Percentiles rank a stretch among this genome's conserved stretches.
These are phyloP conservation scores for Colletotrichum gigasporum DNA, from an alignment of 2,329 filamentous ascomycete species.

Conservation along the genomic window DNA sequence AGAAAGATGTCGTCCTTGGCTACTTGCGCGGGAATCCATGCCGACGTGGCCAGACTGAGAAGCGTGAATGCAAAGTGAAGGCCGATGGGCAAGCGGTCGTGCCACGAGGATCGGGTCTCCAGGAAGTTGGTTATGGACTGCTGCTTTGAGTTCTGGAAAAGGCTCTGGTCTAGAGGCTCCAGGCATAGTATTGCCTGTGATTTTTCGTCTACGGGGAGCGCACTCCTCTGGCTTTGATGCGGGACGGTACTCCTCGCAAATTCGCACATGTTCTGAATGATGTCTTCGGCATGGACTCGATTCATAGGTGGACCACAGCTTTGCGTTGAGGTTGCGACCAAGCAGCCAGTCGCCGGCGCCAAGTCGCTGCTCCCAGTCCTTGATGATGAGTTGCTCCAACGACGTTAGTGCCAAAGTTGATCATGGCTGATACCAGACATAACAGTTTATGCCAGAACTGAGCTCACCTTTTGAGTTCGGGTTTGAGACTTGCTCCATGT, in stretches of 20 bases:
- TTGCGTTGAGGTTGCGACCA: no score
- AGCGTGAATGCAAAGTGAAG: constrained; percentile 4
- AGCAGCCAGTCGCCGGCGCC: no score
- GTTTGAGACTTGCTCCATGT: no score
- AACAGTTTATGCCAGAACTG: no score
- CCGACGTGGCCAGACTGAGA: background rate
- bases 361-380: no score
- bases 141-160: background rate
- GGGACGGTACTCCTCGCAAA: background rate
- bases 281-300: no score
- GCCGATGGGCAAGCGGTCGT: background rate
- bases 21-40: background rate
- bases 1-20: background rate
- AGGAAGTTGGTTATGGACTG: background rate
- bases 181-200: background rate
- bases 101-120: background rate
- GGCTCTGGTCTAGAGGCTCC: background rate
- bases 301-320: no score
- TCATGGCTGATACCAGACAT: no score
- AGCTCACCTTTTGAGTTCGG: no score
- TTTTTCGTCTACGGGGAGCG: background rate
- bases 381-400: no score
- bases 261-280: background rate
- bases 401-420: no score
- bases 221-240: background rate